Conservation (phyloP, 176 grass and related monocot species). For the Oryza glumipatula region DNA sequence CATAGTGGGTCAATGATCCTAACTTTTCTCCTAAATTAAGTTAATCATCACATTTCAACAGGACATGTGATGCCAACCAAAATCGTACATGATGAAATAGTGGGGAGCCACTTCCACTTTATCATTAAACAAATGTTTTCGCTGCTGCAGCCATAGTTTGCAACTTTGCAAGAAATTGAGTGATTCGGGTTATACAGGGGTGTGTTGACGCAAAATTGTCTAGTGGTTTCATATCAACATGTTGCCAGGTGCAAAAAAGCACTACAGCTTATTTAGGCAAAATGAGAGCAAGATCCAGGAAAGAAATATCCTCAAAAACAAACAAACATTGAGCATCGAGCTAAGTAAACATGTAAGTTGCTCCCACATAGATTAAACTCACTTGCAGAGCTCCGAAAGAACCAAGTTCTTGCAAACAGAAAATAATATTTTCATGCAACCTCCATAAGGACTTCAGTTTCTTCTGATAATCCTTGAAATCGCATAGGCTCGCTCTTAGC, state of each 20-base stretch:
- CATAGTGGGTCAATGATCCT: background rate
- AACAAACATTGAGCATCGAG: background rate
- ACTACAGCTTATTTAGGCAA: background rate
- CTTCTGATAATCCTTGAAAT: constrained; percentile 71
- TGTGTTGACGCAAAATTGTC: background rate
- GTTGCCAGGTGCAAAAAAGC: background rate
- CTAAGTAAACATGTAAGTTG: background rate
- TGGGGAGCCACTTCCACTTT: background rate
- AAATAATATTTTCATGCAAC: constrained; percentile 78
- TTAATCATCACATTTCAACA: background rate
- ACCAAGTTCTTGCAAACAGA: constrained; percentile 89
- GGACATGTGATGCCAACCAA: background rate
- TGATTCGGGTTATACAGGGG: background rate
- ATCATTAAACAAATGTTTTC: constrained; percentile 8
- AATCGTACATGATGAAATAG: background rate
- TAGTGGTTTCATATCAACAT: background rate
- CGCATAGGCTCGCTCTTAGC: constrained; percentile 57
- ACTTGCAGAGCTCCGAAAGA: constrained; percentile 83
- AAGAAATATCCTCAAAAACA: too few species aligned
- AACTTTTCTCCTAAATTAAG: constrained; percentile 9
- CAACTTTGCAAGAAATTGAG: background rate
- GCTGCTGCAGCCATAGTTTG: background rate
- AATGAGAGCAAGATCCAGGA: background rate
- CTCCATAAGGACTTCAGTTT: constrained; percentile 69
- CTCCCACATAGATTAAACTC: constrained; percentile 17